Base-by-base conservation (phyloP, 73 alveolate species). In the Paramecium bursaria region DNA sequence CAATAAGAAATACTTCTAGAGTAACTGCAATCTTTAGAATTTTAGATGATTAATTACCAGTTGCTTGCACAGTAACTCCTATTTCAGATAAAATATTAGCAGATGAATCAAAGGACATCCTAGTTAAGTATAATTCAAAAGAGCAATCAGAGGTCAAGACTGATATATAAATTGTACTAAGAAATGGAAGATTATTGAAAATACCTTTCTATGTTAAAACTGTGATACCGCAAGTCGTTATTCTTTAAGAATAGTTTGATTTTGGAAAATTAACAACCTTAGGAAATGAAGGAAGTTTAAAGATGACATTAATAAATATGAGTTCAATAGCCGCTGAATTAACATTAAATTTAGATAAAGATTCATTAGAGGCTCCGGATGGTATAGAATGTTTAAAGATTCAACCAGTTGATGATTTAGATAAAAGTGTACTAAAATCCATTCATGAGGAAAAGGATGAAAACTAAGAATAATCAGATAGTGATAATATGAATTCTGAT, bases 181-280 rank as follows among this genome's bases (percentile, higher is more conserved):
- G 99, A 87, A 99, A 99, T 7, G 99, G 98, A 13, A 93, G 93
- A 60, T 88, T 95, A 14, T 74, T 97, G 4, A 90, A 80, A 44
- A 77, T 97, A 60, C 97, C 97, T 11, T 91, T 97, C 48, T 85
- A 86, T 27, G 99, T 97, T 9, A 86, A 94, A 75, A 95, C 97
- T 0, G 93, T 95, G 1, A 93, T 95, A 23, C 99, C 99, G 10
- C 91, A 90, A 53, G 99, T 97, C 22, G 90, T 88, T 47, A 97
- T 97, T 19, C 94, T 82, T 27, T 97, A 97, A 74, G 97, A 94
- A 17, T 76, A 82, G 19, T 94, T 97, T 57, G 99, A 97, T 85
- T 97, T 93, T 90, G 98, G 99, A 33, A 98, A 98, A 10, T 95
- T 97, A 29, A 95, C 99, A 2, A 48, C 88, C 0, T 73, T 77